Conservation (phyloP, 2,329 filamentous ascomycete genomes). For the Pestalotiopsis sp. region DNA sequence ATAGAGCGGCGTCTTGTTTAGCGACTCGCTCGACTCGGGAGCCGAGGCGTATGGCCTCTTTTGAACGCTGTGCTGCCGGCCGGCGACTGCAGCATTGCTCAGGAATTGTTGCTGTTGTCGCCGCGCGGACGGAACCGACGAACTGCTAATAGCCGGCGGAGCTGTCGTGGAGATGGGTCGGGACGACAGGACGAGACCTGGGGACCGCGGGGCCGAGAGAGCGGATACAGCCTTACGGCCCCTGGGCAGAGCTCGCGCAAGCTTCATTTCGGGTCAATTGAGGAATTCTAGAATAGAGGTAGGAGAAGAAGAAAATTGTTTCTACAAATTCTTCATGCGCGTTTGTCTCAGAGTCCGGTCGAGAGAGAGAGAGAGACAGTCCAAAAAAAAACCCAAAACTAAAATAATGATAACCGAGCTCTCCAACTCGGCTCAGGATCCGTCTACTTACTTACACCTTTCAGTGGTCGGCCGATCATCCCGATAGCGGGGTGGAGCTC, state of each 20-base stretch:
- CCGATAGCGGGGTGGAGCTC: constrained; percentile 12
- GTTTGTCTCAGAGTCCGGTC: background rate
- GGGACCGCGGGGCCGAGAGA: constrained; percentile 8
- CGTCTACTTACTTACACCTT: background rate
- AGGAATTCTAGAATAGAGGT: background rate
- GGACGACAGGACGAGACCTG: background rate
- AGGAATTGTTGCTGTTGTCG: background rate
- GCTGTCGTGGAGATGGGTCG: constrained; percentile 3
- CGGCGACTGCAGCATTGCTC: background rate
- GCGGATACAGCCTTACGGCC: background rate
- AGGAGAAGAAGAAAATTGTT: background rate
- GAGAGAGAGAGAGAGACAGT: background rate
- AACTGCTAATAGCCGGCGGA: background rate
- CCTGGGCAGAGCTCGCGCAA: constrained; percentile 7
- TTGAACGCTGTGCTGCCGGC: background rate
- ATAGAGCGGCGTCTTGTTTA: constrained; percentile 72
- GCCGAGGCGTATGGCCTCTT: constrained; percentile 22
- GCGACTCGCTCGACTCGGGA: constrained; percentile 19
- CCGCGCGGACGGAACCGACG: background rate
- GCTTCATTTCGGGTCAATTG: constrained; percentile 24
- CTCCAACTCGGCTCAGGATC: background rate
- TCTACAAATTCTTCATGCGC: background rate
- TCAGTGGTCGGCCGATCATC: background rate
- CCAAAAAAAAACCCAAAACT: background rate
- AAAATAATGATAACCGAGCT: background rate